Base-by-base conservation (phyloP, 768 basidiomycete species). In the Sistotremastrum niveocremeum region DNA sequence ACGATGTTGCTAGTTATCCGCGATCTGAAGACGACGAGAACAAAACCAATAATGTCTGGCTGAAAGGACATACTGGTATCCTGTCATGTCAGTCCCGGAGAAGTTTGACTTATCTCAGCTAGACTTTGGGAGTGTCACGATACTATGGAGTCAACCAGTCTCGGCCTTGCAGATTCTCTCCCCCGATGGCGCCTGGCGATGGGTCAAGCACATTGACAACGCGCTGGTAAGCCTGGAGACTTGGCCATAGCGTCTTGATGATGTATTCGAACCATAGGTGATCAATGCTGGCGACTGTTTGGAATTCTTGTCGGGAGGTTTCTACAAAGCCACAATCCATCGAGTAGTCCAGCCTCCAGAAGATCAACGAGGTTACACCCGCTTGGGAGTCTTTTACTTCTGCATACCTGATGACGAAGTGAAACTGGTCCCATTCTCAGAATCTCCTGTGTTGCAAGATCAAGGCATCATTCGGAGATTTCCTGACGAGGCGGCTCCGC, bases 301-400 rank as follows among this genome's bases (percentile, higher is more conserved):
- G 50, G 71, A 79, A 44, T 75, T 79, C 53, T 64, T 80, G 20
- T 75, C 74, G 1, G 76, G 78, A 1, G 76, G 76, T 1, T 77
- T 63, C 51, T 79, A 79, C 58, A 68, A 65, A 33, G 72, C 69
- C 8, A 79, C 77, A 1, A 71, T 78, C 42, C 78, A 80, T 52
- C 71, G 77, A 9, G 77, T 80, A 11, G 64, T 76, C 3, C 73
- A 73, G 51, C 79, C 77, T 2, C 78, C 77, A 7, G 52, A 55
- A 0, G 76, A 78, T 49, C 78, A 80, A 51, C 69, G 60, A 32
- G 57, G 55, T 32, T 60, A 65, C 49, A 62, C 70, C 10, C 72
- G 77, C 6, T 63, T 79, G 2, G 77, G 78, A 0, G 64, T 70
- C 3, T 77, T 79, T 55, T 79, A 79, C 57, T 80, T 81, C 52